Evolutionary conservation across 2,329 filamentous ascomycete genomes (phyloP).

Genomic region (Moelleriella libera): DNA sequence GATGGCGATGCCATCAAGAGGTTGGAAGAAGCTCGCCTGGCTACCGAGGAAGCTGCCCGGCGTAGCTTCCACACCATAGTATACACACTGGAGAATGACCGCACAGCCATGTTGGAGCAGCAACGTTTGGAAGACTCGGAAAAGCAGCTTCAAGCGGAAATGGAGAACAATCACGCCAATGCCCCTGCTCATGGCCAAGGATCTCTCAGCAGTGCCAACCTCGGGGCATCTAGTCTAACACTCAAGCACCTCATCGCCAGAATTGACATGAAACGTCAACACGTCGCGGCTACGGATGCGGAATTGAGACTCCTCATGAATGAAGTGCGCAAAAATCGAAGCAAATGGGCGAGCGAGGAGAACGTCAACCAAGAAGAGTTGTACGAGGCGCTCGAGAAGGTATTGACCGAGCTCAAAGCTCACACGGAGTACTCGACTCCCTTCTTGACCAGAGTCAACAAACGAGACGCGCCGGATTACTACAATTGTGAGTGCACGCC

Average conservation of each 20-base stretch:
- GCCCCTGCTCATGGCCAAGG: constrained; percentile 57
- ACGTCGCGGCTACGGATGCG: constrained; percentile 83
- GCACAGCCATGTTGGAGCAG: constrained; percentile 93
- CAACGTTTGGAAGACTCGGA: constrained; percentile 94
- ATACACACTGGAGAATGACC: constrained; percentile 88
- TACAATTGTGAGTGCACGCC: constrained; percentile 54
- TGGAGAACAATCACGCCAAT: constrained; percentile 49
- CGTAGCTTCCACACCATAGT: constrained; percentile 87
- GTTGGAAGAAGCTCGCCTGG: constrained; percentile 81
- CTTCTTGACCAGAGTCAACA: constrained; percentile 88
- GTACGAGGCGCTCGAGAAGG: constrained; percentile 93
- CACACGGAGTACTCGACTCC: constrained; percentile 96
- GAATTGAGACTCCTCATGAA: constrained; percentile 89
- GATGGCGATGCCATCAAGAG: constrained; percentile 79
- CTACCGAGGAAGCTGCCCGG: constrained; percentile 79
- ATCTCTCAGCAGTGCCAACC: constrained; percentile 81
- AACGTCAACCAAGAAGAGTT: constrained; percentile 95
- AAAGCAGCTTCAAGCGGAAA: constrained; percentile 89
- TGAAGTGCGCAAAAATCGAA: constrained; percentile 92
- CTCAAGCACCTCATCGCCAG: constrained; percentile 93
- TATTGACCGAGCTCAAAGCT: constrained; percentile 90
- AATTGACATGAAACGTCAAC: constrained; percentile 83
- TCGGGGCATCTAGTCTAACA: constrained; percentile 89
- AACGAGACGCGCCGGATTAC: constrained; percentile 93
- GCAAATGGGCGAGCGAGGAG: constrained; percentile 98